Base-by-base conservation (phyloP, 169 alveolate species). In the Babesia bovis region DNA sequence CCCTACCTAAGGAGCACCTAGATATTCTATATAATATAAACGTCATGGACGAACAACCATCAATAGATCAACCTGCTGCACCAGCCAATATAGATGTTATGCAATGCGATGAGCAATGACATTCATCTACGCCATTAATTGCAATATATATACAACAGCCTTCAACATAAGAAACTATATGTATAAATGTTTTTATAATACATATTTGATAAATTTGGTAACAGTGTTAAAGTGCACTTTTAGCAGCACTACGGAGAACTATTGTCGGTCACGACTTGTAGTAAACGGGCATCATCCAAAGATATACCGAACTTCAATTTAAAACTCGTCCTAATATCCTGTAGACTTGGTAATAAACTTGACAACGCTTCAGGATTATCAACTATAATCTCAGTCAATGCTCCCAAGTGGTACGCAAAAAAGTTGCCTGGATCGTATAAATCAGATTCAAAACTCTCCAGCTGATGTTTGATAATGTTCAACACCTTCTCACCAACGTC, bases 241-340 rank as follows among this genome's bases (percentile, higher is more conserved):
- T n/a, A n/a, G n/a, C n/a, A n/a, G n/a, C n/a, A n/a, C n/a, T n/a
- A n/a, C n/a, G n/a, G n/a, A n/a, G n/a, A n/a, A n/a, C n/a, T n/a
- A n/a, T n/a, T n/a, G n/a, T 38, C 45, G 15, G 41, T 41, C 13
- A 63, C 73, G 28, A 45, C 44, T n/a, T 63, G 58, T 38, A 63
- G 41, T 19, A 47, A 25, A 53, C 3, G 10, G 19, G 60, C 60
- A 2, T 76, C 85, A 17, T 57, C 70, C 44, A 76, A 65, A 0
- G 82, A 57, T 3, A 76, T 76, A 30, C 85, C 85, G 38, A 76
- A 76, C 35, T 76, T 76, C 45, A 76, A 65, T 30, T 76, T 66
- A 38, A 76, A 76, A 9, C 82, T 60, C 5, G 51, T 45, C 3
- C 52, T 26, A 12, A 76, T 45, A 32, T 21, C 57, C 35, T 66